These are phyloP conservation scores for Herpetospermum pedunculosum DNA, from an alignment of 306 rosid genomes.

Conservation along the genomic window DNA sequence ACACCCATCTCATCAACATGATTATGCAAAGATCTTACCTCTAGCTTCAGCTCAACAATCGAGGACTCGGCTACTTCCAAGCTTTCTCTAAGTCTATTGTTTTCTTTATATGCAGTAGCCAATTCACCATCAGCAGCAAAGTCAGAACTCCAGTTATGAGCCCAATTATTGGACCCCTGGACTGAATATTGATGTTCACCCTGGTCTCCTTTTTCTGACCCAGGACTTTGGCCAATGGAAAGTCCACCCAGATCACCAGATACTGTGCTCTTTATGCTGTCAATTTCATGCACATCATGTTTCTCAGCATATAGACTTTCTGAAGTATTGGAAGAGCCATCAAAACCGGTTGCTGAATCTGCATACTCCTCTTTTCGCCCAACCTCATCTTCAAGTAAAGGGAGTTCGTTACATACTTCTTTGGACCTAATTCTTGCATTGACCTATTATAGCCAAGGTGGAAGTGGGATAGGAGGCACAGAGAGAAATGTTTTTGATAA, in stretches of 20 bases:
- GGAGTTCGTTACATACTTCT: constrained; percentile 41
- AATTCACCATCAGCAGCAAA: constrained; percentile 43
- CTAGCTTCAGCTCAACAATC: constrained; percentile 56
- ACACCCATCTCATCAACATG: constrained; percentile 65
- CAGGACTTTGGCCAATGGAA: constrained; percentile 50
- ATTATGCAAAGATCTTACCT: constrained; percentile 51
- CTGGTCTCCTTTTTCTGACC: constrained; percentile 54
- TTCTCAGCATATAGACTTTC: constrained; percentile 78
- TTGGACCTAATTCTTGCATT: constrained; percentile 55
- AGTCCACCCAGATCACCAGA: constrained; percentile 62
- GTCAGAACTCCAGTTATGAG: constrained; percentile 65
- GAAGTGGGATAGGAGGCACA: not conserved
- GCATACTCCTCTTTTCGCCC: constrained; percentile 61
- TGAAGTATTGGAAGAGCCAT: constrained; percentile 85
- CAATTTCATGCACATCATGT: constrained; percentile 68
- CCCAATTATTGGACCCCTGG: constrained; percentile 50
- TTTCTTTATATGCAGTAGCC: constrained; percentile 57
- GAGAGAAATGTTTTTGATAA: not conserved
- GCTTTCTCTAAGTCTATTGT: constrained; percentile 46
- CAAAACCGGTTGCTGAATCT: constrained; percentile 71
- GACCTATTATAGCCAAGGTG: constrained; percentile 28
- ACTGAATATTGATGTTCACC: constrained; percentile 37
- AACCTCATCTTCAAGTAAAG: constrained; percentile 49
- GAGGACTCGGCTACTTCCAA: constrained; percentile 73
- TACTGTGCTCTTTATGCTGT: constrained; percentile 58